Evolutionary conservation across 2,329 filamentous ascomycete genomes (phyloP).

Genomic region (Fusarium nelsonii): DNA sequence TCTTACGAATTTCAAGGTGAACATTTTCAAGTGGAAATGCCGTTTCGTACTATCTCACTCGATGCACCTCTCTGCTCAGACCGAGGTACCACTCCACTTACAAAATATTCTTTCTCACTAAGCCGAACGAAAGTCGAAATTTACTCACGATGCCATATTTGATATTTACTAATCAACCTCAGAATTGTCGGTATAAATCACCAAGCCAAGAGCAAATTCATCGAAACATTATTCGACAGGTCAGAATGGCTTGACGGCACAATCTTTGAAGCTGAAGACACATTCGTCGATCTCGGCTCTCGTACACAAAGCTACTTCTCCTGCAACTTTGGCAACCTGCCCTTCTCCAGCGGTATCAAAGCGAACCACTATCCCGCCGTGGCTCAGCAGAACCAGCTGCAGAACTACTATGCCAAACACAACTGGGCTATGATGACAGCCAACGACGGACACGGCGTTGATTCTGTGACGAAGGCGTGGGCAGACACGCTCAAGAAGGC

Average conservation of each 20-base stretch:
- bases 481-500: constrained; percentile 27
- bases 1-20: background rate
- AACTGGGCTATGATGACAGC: constrained; percentile 35
- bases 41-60: too few species aligned
- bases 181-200: constrained; percentile 5
- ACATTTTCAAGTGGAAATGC: background rate
- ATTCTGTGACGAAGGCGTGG: constrained; percentile 29
- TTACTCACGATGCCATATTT: background rate
- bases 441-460: constrained; percentile 14
- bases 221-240: constrained; percentile 23
- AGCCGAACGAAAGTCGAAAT: background rate
- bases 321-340: constrained; percentile 29
- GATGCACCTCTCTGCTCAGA: fast-evolving
- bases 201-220: constrained; percentile 14
- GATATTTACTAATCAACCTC: background rate
- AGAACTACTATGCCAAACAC: constrained; percentile 28
- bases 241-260: constrained; percentile 16
- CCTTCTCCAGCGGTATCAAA: constrained; percentile 33
- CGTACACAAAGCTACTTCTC: constrained; percentile 12
- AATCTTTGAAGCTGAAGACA: background rate
- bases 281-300: constrained; percentile 4
- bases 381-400: constrained; percentile 13
- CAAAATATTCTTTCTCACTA: too few species aligned
- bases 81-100: background rate
- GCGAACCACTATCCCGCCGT: constrained; percentile 29